These are phyloP conservation scores for Laburnicola sp. DNA, from an alignment of 2,329 filamentous ascomycete genomes.

Conservation along the genomic window DNA sequence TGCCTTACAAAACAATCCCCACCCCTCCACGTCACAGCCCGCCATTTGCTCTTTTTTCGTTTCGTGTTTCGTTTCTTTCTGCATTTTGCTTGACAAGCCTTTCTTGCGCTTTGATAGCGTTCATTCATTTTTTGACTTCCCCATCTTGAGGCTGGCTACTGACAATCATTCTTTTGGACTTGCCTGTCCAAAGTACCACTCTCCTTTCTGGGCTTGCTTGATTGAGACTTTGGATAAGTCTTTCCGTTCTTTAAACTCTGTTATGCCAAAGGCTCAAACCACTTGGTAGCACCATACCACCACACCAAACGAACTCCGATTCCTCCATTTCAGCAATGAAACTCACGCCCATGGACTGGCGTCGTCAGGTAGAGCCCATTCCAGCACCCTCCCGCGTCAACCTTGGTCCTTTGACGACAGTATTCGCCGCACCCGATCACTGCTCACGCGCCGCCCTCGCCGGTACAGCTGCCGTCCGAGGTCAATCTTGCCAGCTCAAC, in stretches of 20 bases:
- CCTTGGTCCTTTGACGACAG: constrained; percentile 24
- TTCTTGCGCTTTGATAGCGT: constrained; percentile 2
- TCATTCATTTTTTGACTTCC: not conserved
- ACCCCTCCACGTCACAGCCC: not conserved
- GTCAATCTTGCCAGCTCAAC: constrained; percentile 17
- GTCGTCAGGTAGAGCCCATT: constrained; percentile 4
- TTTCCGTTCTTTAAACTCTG: not conserved
- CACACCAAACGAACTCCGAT: not conserved
- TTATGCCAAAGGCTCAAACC: not conserved
- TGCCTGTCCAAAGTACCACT: not conserved
- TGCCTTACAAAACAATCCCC: constrained; percentile 5
- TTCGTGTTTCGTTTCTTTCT: constrained; percentile 3
- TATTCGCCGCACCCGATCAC: constrained; percentile 20
- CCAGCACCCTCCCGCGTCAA: constrained; percentile 8
- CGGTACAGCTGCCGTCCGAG: constrained; percentile 15
- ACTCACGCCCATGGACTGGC: constrained; percentile 2
- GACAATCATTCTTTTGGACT: not conserved
- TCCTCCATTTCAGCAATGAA: constrained; percentile 1
- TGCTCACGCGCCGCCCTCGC: constrained; percentile 17
- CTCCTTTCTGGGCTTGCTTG: not conserved
- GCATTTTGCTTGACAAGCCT: not conserved
- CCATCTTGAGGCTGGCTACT: not conserved
- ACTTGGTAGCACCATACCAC: not conserved
- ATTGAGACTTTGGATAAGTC: not conserved
- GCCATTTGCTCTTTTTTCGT: not conserved